Conservation (phyloP, 345 rosid species). For the Populus pruinosa region DNA sequence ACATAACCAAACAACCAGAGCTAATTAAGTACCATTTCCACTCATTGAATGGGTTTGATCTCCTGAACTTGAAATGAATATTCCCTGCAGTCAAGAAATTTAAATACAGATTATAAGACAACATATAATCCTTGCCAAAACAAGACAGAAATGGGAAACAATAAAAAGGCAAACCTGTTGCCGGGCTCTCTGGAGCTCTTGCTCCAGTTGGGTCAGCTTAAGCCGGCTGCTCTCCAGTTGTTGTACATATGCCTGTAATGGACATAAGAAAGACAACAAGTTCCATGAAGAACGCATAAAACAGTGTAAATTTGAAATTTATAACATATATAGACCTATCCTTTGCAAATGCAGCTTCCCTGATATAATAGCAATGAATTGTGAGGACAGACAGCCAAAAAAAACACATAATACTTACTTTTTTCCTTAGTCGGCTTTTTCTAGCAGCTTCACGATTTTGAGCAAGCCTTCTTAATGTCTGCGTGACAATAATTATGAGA, state of each 20-base stretch:
- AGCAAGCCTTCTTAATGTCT: constrained; percentile 94
- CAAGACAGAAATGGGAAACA: constrained; percentile 7
- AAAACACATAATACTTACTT: constrained; percentile 40
- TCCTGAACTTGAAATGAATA: constrained; percentile 81
- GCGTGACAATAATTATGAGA: constrained; percentile 16
- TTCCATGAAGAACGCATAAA: background rate
- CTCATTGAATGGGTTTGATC: constrained; percentile 83
- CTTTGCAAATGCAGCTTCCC: background rate
- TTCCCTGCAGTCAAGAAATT: constrained; percentile 42
- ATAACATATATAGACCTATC: background rate
- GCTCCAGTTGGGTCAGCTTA: constrained; percentile 85
- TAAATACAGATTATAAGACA: background rate
- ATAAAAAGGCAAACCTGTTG: constrained; percentile 60
- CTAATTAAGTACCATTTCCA: constrained; percentile 65
- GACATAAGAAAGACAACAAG: constrained; percentile 2
- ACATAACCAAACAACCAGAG: background rate
- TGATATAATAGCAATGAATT: background rate
- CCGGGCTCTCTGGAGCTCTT: constrained; percentile 92
- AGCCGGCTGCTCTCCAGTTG: constrained; percentile 90
- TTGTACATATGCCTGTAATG: constrained; percentile 80
- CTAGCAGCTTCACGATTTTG: constrained; percentile 99
- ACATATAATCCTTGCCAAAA: background rate
- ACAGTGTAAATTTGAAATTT: background rate
- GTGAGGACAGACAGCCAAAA: background rate
- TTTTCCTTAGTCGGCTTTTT: constrained; percentile 91